Percentiles rank a stretch among this genome's conserved stretches.
Conservation (phyloP, 2,329 filamentous ascomycete species). For the Thelonectria blattea region DNA sequence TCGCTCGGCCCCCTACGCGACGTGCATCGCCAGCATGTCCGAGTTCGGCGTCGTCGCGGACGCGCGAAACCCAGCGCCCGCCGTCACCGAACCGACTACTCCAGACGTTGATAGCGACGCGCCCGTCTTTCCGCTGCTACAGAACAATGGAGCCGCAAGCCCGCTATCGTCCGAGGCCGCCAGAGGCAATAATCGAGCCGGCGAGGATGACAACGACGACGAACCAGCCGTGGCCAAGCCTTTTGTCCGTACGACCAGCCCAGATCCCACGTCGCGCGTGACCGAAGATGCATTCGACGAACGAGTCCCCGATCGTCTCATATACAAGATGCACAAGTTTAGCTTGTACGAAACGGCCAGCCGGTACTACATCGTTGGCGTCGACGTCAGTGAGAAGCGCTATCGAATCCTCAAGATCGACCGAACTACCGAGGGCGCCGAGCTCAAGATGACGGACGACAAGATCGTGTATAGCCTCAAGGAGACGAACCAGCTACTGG, state of each 20-base stretch:
- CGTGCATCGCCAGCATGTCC: slow-evolving; percentile 30
- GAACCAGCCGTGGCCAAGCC: slow-evolving; percentile 64
- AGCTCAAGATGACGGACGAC: slow-evolving; percentile 88
- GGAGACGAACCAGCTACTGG: slow-evolving; percentile 91
- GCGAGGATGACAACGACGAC: slow-evolving; percentile 62
- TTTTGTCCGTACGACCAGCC: slow-evolving; percentile 62
- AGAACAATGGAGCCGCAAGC: slow-evolving; percentile 44
- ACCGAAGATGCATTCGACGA: slow-evolving; percentile 42
- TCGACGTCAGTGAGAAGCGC: slow-evolving; percentile 85
- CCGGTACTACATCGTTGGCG: slow-evolving; percentile 92
- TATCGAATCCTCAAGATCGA: slow-evolving; percentile 96
- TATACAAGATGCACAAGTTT: slow-evolving; percentile 89
- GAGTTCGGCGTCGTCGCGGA: slow-evolving; percentile 35
- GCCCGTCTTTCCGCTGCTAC: slow-evolving; percentile 45
- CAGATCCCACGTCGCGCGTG: slow-evolving; percentile 47
- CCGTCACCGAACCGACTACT: slow-evolving; percentile 24
- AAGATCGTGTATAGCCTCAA: slow-evolving; percentile 92
- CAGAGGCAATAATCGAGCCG: slow-evolving; percentile 29
- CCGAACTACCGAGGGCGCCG: slow-evolving; percentile 76
- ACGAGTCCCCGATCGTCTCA: slow-evolving; percentile 45
- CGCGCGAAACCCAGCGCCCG: slow-evolving; percentile 27
- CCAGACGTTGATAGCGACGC: slow-evolving; percentile 29
- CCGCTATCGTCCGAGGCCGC: slow-evolving; percentile 35
- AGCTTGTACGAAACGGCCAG: slow-evolving; percentile 96
- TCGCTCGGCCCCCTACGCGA: slow-evolving; percentile 13